phyloP scores from a whole-genome alignment of 352 stramenopile species.

The Globisporangium nodosum region DNA sequence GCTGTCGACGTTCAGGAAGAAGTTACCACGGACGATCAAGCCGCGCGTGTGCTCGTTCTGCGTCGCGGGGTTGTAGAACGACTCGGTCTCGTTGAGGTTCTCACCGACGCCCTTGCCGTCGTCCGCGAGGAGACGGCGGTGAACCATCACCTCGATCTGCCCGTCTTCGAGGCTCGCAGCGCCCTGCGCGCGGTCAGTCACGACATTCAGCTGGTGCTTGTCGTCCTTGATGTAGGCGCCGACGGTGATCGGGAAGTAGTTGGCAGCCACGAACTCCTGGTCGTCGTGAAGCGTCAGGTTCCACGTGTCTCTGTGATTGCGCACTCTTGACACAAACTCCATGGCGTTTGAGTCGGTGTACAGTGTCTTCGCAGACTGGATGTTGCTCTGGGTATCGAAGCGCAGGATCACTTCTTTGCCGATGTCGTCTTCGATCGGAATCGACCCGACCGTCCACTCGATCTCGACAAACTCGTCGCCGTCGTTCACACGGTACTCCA shows the following conservation, averaged over 20 bases:
- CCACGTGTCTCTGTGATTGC: conserved; percentile 88
- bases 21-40: conserved; percentile 58
- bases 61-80: conserved; percentile 47
- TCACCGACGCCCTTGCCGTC: conserved; percentile 93
- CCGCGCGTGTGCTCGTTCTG: conserved; percentile 57
- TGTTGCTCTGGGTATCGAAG: conserved; percentile 64
- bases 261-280: conserved; percentile 91
- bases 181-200: conserved; percentile 93
- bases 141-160: conserved; percentile 97
- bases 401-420: conserved; percentile 96
- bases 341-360: conserved; percentile 96
- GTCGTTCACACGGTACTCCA: conserved; percentile 88
- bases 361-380: conserved; percentile 44
- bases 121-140: conserved; percentile 91
- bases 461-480: conserved; percentile 90
- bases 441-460: conserved; percentile 89
- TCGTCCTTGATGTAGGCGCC: conserved; percentile 92
- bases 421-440: conserved; percentile 67
- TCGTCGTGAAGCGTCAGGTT: conserved; percentile 85
- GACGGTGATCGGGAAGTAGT: conserved; percentile 97
- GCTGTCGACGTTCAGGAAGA: conserved; percentile 65
- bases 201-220: conserved; percentile 75
- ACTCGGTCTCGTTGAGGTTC: conserved; percentile 91
- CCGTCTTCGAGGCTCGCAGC: conserved; percentile 86
- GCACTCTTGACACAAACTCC: conserved; percentile 90